These are phyloP conservation scores for Spatholobus suberectus DNA, from an alignment of 306 rosid genomes.

Conservation along the genomic window DNA sequence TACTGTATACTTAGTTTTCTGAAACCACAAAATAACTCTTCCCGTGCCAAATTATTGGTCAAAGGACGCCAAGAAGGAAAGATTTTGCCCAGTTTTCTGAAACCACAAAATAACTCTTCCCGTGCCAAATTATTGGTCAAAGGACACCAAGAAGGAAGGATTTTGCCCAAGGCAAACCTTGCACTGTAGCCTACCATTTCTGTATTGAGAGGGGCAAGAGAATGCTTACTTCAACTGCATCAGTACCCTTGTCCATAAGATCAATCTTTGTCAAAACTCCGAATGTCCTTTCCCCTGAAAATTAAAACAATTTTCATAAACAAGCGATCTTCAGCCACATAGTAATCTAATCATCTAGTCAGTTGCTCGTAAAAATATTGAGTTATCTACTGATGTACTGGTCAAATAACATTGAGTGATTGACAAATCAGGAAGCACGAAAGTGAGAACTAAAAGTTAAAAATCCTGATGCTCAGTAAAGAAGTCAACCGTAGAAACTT, in stretches of 20 bases:
- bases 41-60: not conserved
- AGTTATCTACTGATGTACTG: slow-evolving; percentile 7
- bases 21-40: slow-evolving; percentile 4
- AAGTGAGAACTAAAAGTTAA: not conserved
- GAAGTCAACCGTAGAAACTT: slow-evolving; percentile 43
- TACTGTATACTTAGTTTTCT: not conserved
- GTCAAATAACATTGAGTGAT: not conserved
- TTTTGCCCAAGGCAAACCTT: not conserved
- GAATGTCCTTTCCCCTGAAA: slow-evolving; percentile 90
- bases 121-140: not conserved
- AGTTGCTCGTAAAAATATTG: not conserved
- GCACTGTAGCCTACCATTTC: slow-evolving; percentile 26
- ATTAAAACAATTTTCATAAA: slow-evolving; percentile 33
- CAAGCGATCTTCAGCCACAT: slow-evolving; percentile 22
- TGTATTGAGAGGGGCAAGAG: slow-evolving; percentile 29
- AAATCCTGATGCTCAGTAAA: not conserved
- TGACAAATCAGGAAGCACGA: slow-evolving; percentile 12
- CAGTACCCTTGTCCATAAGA: slow-evolving; percentile 99
- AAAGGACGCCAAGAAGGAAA: not conserved
- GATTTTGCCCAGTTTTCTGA: not conserved
- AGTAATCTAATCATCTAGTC: slow-evolving; percentile 19
- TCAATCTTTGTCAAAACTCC: slow-evolving; percentile 99
- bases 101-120: slow-evolving; percentile 7
- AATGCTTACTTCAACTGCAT: slow-evolving; percentile 89
- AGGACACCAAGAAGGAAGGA: not conserved